phyloP scores from a whole-genome alignment of 1,284 basidiomycete genomes.

The Boletus semigastroideus region DNA sequence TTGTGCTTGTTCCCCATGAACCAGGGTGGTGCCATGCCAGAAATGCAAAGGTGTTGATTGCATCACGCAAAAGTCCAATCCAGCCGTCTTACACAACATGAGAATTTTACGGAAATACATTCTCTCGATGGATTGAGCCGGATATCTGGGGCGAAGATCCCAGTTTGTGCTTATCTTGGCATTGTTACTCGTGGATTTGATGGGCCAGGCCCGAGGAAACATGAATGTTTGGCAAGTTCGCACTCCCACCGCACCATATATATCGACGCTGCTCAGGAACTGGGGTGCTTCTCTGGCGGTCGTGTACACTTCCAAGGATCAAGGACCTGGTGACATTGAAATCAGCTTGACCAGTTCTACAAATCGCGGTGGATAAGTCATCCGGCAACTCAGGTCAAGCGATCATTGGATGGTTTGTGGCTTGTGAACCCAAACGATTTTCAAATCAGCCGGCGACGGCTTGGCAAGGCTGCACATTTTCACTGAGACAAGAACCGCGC shows the following conservation, averaged over 20 bases:
- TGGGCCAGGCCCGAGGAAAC: slow-evolving; percentile 17
- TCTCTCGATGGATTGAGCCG: slow-evolving; percentile 9
- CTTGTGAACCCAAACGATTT: slow-evolving; percentile 1
- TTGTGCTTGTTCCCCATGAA: not conserved
- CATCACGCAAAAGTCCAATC: slow-evolving; percentile 1
- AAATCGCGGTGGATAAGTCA: slow-evolving; percentile 1
- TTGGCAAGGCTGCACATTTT: not conserved
- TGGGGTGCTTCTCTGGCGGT: slow-evolving; percentile 24
- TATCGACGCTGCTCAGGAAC: slow-evolving; percentile 28
- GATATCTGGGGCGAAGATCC: slow-evolving; percentile 19
- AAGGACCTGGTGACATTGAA: slow-evolving; percentile 4
- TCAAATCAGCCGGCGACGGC: not conserved
- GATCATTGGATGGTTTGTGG: slow-evolving; percentile 4
- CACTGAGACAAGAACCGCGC: slow-evolving; percentile 3
- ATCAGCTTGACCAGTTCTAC: slow-evolving; percentile 1
- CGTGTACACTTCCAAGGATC: slow-evolving; percentile 2
- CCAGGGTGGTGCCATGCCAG: slow-evolving; percentile 1
- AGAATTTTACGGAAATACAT: not conserved
- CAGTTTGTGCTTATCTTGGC: slow-evolving; percentile 19
- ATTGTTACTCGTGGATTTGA: slow-evolving; percentile 10
- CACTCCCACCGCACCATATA: slow-evolving; percentile 14
- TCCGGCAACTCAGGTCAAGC: slow-evolving; percentile 6
- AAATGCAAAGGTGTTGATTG: not conserved
- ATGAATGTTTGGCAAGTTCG: slow-evolving; percentile 6
- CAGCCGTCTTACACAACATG: slow-evolving; percentile 4